A percentile compares a stretch with the other conserved stretches of the same genome.
phyloP scores from a whole-genome alignment of 495 filamentous ascomycete species.

The Alectoria sarmentosa region DNA sequence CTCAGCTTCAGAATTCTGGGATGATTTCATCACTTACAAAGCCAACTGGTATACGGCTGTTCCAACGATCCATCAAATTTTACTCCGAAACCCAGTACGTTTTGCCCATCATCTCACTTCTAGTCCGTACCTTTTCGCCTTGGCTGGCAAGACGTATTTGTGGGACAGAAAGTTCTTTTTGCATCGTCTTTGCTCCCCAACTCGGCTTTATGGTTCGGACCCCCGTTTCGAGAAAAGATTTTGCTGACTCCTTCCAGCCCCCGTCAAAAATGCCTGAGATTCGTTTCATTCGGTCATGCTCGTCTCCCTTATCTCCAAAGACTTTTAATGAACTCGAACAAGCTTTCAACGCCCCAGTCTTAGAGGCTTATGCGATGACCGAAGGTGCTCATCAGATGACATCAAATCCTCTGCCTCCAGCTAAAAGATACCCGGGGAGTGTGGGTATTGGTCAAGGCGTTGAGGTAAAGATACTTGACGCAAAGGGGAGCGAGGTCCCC shows the following conservation, averaged over 20 bases:
- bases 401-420: conserved; percentile 71
- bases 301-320: conserved; percentile 69
- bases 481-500: conserved; percentile 51
- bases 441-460: conserved; percentile 78
- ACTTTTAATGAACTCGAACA: conserved; percentile 68
- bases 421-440: conserved; percentile 64
- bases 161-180: neutral
- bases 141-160: neutral
- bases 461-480: conserved; percentile 67
- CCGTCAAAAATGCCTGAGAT: conserved; percentile 62
- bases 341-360: conserved; percentile 65
- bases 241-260: conserved; percentile 19
- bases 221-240: neutral
- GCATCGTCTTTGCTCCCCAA: neutral
- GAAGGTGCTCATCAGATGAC: conserved; percentile 89
- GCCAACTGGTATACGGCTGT: conserved; percentile 89
- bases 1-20: conserved; percentile 80
- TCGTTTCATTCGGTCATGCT: conserved; percentile 83
- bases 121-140: neutral
- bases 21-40: conserved; percentile 56
- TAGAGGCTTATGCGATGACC: conserved; percentile 90
- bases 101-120: neutral
- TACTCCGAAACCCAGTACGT: conserved; percentile 53
- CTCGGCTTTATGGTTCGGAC: neutral
- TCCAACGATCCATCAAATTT: conserved; percentile 83